Percentiles rank a stretch among this genome's conserved stretches.
phyloP scores from a whole-genome alignment of 2,329 filamentous ascomycete species.

The Aureobasidium leucospermi region DNA sequence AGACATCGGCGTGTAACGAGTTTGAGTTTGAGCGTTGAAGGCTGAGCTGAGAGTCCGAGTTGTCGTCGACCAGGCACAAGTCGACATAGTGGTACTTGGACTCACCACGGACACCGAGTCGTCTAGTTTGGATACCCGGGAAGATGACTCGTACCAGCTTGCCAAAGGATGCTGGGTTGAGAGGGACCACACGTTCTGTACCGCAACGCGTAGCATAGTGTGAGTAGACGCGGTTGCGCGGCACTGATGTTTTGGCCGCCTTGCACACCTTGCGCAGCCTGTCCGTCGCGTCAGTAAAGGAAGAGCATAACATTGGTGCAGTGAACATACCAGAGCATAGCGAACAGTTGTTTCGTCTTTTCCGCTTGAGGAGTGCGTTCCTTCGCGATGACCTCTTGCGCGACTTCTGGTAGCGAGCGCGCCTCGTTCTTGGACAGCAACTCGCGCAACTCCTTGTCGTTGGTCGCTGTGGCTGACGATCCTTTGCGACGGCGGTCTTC shows the following conservation, averaged over 20 bases:
- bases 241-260: constrained; percentile 76
- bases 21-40: constrained; percentile 19
- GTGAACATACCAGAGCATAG: constrained; percentile 70
- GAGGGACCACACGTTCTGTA: constrained; percentile 83
- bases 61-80: constrained; percentile 43
- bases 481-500: constrained; percentile 45
- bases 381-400: constrained; percentile 67
- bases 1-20: constrained; percentile 16
- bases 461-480: constrained; percentile 66
- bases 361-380: constrained; percentile 76
- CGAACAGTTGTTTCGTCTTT: constrained; percentile 76
- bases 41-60: constrained; percentile 18
- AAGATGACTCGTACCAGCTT: constrained; percentile 96
- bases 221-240: constrained; percentile 86
- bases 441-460: constrained; percentile 73
- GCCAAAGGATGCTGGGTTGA: constrained; percentile 96
- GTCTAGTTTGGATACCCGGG: constrained; percentile 84
- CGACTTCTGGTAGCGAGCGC: constrained; percentile 63
- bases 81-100: constrained; percentile 93
- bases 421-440: constrained; percentile 63
- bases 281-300: not conserved
- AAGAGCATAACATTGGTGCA: not conserved
- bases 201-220: constrained; percentile 91
- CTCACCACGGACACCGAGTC: constrained; percentile 87
- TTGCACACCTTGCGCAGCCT: constrained; percentile 70